Evolutionary conservation across 441 rosid species (phyloP).

Genomic region (Erodium moschatum): DNA sequence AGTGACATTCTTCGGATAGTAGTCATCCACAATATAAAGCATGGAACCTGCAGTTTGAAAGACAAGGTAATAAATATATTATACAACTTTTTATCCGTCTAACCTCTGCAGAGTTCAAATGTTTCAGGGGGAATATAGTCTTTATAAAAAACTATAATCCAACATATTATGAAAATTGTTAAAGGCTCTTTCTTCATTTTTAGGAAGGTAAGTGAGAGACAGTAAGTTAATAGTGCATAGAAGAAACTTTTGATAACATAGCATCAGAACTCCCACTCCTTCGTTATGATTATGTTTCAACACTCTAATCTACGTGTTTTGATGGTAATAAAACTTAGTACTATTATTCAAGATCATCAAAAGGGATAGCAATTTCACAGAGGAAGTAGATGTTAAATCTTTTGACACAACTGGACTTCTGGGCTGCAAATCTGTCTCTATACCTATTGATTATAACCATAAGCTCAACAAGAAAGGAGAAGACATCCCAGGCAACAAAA

Average conservation of each 20-base stretch:
- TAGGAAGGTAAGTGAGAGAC: not conserved
- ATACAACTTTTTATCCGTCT: not conserved
- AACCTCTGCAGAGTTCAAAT: not conserved
- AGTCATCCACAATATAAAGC: constrained; percentile 73
- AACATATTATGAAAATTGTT: not conserved
- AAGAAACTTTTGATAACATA: not conserved
- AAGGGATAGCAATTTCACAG: too few species aligned
- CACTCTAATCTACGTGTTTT: too few species aligned
- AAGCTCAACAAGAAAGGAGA: not conserved
- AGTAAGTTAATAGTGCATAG: not conserved
- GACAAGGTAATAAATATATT: not conserved
- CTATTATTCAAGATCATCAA: too few species aligned
- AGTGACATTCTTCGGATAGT: constrained; percentile 78
- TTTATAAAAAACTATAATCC: not conserved
- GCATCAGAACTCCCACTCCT: not conserved
- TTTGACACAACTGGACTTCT: not conserved
- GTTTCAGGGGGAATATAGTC: not conserved
- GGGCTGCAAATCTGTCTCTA: not conserved
- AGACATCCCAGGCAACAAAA: not conserved
- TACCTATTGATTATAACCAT: not conserved
- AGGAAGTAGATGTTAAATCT: too few species aligned
- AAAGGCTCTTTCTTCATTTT: not conserved
- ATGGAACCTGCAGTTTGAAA: constrained; percentile 55
- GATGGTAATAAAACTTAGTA: too few species aligned
- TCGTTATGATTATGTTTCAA: not conserved